Evolutionary conservation across 495 filamentous ascomycete species (phyloP), one percentile per base, ranked within the genome.

Genomic region (Penicillium coffeae): DNA sequence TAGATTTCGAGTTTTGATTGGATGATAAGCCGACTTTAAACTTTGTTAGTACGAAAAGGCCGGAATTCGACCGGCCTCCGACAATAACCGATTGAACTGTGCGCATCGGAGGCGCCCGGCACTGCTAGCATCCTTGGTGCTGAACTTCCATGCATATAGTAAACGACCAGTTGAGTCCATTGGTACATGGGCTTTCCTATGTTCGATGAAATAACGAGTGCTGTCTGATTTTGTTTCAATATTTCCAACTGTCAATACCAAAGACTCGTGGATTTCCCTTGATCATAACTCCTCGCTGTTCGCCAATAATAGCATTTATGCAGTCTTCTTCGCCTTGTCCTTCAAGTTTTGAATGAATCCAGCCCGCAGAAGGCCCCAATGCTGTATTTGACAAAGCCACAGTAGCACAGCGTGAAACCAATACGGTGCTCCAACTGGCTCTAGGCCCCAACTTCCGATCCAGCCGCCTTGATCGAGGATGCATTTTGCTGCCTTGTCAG

Each of bases 21-120:
- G 56, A 16, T 21, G 54, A 59, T 56, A 56, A 45, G 20, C 15
- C 16, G n/a, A 7, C 20, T 19, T 58, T 66, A 58, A 46, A 47
- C 59, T 66, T 65, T 62, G 27, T 44, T 69, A 68, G 64, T 56
- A 50, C 48, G 43, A 55, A 25, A 61, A 70, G 68, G 69, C 70
- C 72, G 70, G 69, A 70, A 72, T 70, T 55, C 43, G 54, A 44
- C 69, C 67, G 70, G 70, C 70, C 70, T 71, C 71, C 71, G 71
- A 47, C 46, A 57, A 57, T 74, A 72, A 43, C 71, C 71, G 71
- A 55, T 42, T 55, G 34, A 33, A 21, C 25, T 38, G 20, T n/a
- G 20, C 47, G 37, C 37, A 33, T 47, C 52, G 47, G 47, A 30
- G 35, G 45, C 45, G 32, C 25, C 21, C 0, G n/a, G n/a, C n/a